Evolutionary conservation across 345 rosid genomes (phyloP).

Genomic region (Sisymbrium altissimum): DNA sequence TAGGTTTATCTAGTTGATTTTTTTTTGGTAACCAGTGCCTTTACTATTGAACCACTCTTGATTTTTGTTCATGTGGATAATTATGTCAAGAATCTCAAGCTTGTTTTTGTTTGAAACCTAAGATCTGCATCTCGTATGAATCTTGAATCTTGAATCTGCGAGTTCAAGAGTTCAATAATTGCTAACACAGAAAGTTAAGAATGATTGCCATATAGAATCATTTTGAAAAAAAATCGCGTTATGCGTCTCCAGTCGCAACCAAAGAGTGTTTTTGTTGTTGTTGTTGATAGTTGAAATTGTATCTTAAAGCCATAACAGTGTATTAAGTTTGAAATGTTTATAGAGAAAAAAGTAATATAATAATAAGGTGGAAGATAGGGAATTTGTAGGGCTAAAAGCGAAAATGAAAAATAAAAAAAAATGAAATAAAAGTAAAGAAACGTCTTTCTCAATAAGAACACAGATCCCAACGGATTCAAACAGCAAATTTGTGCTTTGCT

Average conservation of each 20-base stretch:
- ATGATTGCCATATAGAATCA: no score
- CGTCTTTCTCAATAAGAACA: slow-evolving; percentile 72
- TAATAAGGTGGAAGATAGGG: neutral
- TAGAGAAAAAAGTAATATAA: neutral
- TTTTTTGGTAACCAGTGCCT: neutral
- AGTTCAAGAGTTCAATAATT: neutral
- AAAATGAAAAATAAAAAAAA: neutral
- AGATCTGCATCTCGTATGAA: neutral
- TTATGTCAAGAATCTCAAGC: neutral
- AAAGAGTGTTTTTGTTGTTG: slow-evolving; percentile 10
- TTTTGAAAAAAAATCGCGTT: no score
- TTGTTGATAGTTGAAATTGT: neutral
- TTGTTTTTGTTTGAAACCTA: neutral
- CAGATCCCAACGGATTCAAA: slow-evolving; percentile 94
- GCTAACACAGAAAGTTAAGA: no score
- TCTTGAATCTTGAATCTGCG: neutral
- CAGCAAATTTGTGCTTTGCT: slow-evolving; percentile 53
- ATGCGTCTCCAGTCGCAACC: neutral
- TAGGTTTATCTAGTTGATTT: neutral
- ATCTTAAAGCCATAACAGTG: neutral
- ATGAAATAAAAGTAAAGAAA: slow-evolving; percentile 40
- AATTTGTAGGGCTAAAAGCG: slow-evolving; percentile 33
- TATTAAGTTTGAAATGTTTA: slow-evolving; percentile 15
- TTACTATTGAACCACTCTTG: neutral
- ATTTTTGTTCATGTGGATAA: neutral